These are phyloP conservation scores for Aristolochia fimbriata DNA, from an alignment of 164 flowering plant genomes.

Conservation along the genomic window DNA sequence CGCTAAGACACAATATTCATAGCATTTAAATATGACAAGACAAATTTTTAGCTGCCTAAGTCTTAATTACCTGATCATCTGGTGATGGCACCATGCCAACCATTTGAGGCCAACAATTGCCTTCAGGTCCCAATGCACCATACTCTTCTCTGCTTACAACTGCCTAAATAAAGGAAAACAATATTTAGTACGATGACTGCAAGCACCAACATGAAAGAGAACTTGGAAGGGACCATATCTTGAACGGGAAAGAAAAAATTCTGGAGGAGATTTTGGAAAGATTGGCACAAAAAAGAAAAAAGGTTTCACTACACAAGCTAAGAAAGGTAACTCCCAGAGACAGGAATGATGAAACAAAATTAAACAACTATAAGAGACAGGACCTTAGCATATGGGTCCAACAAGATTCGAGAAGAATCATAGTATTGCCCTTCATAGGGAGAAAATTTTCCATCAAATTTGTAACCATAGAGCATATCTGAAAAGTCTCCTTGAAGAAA, in stretches of 20 bases:
- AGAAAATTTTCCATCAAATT: constrained; percentile 64
- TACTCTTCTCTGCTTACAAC: constrained; percentile 75
- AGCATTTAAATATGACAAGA: too few species aligned
- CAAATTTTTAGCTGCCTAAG: too few species aligned
- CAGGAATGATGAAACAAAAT: not conserved
- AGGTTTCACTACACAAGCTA: not conserved
- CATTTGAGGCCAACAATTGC: constrained; percentile 87
- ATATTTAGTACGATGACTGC: not conserved
- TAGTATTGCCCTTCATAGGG: constrained; percentile 70
- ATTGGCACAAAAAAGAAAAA: not conserved
- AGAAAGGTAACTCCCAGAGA: not conserved
- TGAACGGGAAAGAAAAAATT: too few species aligned
- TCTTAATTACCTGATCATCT: constrained; percentile 43
- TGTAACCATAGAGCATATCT: constrained; percentile 74
- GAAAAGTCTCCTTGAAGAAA: constrained; percentile 65
- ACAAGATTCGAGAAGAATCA: constrained; percentile 50
- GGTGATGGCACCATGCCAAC: constrained; percentile 68
- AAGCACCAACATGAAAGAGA: not conserved
- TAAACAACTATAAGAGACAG: too few species aligned
- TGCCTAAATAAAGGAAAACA: constrained; percentile 39
- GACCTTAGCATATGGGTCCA: constrained; percentile 96
- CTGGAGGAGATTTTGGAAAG: too few species aligned
- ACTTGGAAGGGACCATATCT: too few species aligned
- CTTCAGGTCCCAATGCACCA: constrained; percentile 65
- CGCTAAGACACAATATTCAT: too few species aligned